Evolutionary conservation across 1,284 basidiomycete species (phyloP), one percentile per base, ranked within the genome.

Genomic region (Ganoderma lucidum): DNA sequence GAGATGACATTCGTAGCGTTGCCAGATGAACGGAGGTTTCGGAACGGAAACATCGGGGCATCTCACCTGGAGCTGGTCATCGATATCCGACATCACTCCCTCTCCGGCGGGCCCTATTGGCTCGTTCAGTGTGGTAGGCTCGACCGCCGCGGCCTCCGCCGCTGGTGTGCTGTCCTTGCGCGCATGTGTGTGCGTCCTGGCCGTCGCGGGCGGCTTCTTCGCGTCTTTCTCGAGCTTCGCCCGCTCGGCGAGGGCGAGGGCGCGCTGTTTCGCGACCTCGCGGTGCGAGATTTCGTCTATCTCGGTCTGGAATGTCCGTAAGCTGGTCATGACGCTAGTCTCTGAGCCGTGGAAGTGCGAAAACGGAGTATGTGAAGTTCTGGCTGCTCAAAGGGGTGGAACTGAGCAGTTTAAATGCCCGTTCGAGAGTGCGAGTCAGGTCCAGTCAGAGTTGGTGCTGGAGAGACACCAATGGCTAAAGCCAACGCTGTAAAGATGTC

Each of bases 261-360:
- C 80, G 56, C 90, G 87, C 73, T 92, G 89, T 79, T 86, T 92
- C 37, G 84, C 81, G 56, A 87, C 79, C 79, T 93, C 90, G 63
- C 88, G 86, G 72, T 85, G 81, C 67, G 88, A 87, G 76, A 93
- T 91, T 73, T 90, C 86, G 70, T 93, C 89, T 70, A 94, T 94
- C 80, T 93, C 91, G 75, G 80, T 85, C 79, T 94, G 93, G 78
- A 94, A 94, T 65, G 83, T 88, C 63, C 87, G 87, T 76, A 94
- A 81, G 67, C 84, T 87, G 41, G 90, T 86, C 90, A 90, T 92
- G 70, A 66, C 74, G 70, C 59, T 23, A 61, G 59, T 30, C 45
- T 48, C 45, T 51, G 53, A 19, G 53, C 6, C 9, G 14, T 32
- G 30, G 32, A 70, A 51, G 91, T 65, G 60, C 75, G 68, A 70